Base-by-base conservation (phyloP, 371 early-diverging fungal species). In the Entomophthora muscae region DNA sequence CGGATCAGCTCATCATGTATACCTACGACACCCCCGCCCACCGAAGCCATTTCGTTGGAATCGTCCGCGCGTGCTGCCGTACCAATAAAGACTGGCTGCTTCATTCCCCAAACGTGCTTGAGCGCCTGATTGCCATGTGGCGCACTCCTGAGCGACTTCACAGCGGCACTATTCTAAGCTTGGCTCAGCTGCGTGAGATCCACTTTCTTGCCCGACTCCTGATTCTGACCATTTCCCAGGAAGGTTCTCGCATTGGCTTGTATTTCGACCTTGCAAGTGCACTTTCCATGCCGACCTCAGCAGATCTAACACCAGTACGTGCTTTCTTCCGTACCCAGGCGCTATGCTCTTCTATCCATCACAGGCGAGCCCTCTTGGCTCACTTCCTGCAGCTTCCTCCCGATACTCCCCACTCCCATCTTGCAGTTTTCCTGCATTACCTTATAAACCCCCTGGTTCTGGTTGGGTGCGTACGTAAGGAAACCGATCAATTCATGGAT, bases 401-500 rank as follows among this genome's bases (percentile, higher is more conserved):
- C 1, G 76, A 78, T 55, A 30, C 42, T 1, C 66, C 68, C 29
- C 57, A 13, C 63, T 74, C 61, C 62, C 63, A 22, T 64, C 0
- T 70, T 84, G 0, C 73, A 76, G 1, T 68, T 24, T 51, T 61
- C n/a, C n/a, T 30, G n/a, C 52, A 63, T 3, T 10, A 52, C 17
- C 28, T 63, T 1, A 77, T 91, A 32, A 88, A 84, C 53, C 92
- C 94, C 2, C 77, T 86, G 71, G 73, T 91, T n/a, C 69, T 88
- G 17, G 80, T 80, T 1, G 68, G 82, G 0, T 77, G 83, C 51
- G 69, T 72, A 5, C 69, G 69, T 13, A 74, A 72, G 0, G 78
- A 77, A 21, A 71, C 74, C 42, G 72, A 65, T 1, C 72, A 78
- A 2, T 79, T 89, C 5, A 73, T 88, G 7, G 86, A 87, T 67